Evolutionary conservation across 257 asterid species (phyloP).

Genomic region (Penstemon newberryi): DNA sequence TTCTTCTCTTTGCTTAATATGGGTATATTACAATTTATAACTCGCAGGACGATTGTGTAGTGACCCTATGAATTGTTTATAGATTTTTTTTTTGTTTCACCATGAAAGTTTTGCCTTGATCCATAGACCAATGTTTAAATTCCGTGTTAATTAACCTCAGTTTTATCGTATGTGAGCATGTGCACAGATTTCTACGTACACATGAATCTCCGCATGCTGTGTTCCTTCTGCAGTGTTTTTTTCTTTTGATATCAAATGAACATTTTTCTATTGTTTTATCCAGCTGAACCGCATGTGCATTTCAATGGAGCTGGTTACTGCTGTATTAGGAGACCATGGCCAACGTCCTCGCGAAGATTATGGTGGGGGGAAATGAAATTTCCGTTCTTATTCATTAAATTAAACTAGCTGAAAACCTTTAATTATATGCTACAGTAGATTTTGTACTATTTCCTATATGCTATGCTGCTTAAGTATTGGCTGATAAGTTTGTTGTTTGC

Average conservation of each 20-base stretch:
- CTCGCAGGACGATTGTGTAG: constrained; percentile 6
- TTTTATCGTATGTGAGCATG: constrained; percentile 14
- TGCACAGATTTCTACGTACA: constrained; percentile 13
- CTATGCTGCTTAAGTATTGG: constrained; percentile 7
- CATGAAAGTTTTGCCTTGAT: constrained; percentile 5
- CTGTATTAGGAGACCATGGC: constrained; percentile 97
- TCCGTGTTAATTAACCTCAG: constrained; percentile 8
- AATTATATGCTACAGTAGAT: not conserved
- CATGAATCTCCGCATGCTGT: constrained; percentile 2
- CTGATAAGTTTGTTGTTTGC: not conserved
- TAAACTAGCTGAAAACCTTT: not conserved
- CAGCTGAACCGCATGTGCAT: constrained; percentile 77
- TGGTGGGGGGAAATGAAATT: constrained; percentile 54
- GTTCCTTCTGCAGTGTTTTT: constrained; percentile 10
- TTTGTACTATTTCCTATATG: not conserved
- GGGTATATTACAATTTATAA: not conserved
- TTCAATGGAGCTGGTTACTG: constrained; percentile 98
- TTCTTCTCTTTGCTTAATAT: constrained; percentile 18
- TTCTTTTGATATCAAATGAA: constrained; percentile 17
- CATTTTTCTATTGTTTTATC: constrained; percentile 26
- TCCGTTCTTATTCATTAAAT: not conserved
- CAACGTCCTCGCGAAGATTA: constrained; percentile 95
- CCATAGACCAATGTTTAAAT: constrained; percentile 17
- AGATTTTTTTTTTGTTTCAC: not conserved
- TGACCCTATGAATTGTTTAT: not conserved